Evolutionary conservation across 2,329 filamentous ascomycete genomes (phyloP).

Genomic region (Alternaria viburni): DNA sequence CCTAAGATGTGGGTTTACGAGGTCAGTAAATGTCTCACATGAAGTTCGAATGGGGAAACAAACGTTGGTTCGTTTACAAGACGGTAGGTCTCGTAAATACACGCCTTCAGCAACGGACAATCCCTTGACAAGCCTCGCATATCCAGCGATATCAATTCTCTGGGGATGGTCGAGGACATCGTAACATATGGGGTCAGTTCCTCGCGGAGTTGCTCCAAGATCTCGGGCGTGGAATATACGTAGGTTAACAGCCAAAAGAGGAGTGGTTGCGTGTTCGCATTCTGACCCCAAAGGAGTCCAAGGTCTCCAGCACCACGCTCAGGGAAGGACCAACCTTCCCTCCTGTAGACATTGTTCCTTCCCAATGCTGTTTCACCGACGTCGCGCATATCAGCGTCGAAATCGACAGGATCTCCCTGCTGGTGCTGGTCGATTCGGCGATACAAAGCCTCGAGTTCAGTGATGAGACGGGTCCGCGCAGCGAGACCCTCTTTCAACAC

Average conservation of each 20-base stretch:
- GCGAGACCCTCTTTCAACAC: slow-evolving; percentile 56
- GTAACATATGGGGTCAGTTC: neutral
- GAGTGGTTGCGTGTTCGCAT: slow-evolving; percentile 57
- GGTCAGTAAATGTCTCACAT: neutral
- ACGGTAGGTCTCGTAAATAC: slow-evolving; percentile 17
- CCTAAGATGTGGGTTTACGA: neutral
- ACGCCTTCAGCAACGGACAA: neutral
- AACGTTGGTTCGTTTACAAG: slow-evolving; percentile 29
- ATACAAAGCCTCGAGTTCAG: slow-evolving; percentile 37
- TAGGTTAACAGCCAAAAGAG: slow-evolving; percentile 45
- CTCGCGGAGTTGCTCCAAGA: neutral
- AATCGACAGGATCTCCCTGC: slow-evolving; percentile 34
- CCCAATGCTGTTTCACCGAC: slow-evolving; percentile 42
- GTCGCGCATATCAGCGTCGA: slow-evolving; percentile 45
- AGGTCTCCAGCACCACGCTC: slow-evolving; percentile 39
- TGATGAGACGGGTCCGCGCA: slow-evolving; percentile 35
- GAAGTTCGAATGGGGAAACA: neutral
- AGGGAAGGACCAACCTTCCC: slow-evolving; percentile 25
- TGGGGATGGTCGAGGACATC: neutral
- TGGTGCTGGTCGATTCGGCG: slow-evolving; percentile 24
- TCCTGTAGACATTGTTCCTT: slow-evolving; percentile 39
- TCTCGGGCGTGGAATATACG: neutral
- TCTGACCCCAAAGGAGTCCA: slow-evolving; percentile 62
- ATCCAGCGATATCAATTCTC: neutral
- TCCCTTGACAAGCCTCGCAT: slow-evolving; percentile 8